Conservation (phyloP, 2,329 filamentous ascomycete genomes). For the Westerdykella ornata region DNA sequence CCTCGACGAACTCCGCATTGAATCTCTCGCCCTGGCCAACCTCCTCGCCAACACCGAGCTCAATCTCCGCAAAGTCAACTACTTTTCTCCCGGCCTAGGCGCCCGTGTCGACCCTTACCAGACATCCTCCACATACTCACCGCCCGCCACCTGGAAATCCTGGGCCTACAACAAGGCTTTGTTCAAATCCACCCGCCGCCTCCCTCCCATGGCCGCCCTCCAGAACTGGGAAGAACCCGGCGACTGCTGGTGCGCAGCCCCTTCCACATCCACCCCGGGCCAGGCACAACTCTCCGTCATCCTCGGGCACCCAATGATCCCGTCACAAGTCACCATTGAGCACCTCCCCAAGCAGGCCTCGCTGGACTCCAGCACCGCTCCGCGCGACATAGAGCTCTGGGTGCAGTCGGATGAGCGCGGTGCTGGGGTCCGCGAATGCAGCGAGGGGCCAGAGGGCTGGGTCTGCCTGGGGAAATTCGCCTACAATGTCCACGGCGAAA, state of each 20-base stretch:
- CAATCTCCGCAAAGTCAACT: conserved; percentile 55
- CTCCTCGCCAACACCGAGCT: conserved; percentile 26
- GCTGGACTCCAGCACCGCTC: conserved; percentile 38
- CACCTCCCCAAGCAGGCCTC: conserved; percentile 40
- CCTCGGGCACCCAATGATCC: conserved; percentile 33
- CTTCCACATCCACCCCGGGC: conserved; percentile 40
- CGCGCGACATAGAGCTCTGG: conserved; percentile 43
- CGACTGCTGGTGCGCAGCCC: conserved; percentile 73
- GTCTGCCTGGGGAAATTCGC: conserved; percentile 38
- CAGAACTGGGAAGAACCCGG: conserved; percentile 67
- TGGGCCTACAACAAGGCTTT: conserved; percentile 6
- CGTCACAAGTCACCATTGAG: conserved; percentile 41
- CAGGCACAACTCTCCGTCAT: conserved; percentile 59
- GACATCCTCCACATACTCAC: conserved; percentile 50
- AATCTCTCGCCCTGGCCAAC: conserved; percentile 28
- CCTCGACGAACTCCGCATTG: conserved; percentile 25
- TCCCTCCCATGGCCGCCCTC: conserved; percentile 53
- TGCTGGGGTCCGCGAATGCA: conserved; percentile 14
- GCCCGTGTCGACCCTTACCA: conserved; percentile 55
- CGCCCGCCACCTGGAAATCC: conserved; percentile 5
- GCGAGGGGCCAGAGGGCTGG: conserved; percentile 21
- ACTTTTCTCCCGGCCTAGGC: conserved; percentile 60
- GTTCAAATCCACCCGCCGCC: conserved; percentile 19
- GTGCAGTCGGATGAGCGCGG: conserved; percentile 28
- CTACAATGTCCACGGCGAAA: conserved; percentile 39